Base-by-base conservation (phyloP, 2,329 filamentous ascomycete species). In the Metarhizium humberi region DNA sequence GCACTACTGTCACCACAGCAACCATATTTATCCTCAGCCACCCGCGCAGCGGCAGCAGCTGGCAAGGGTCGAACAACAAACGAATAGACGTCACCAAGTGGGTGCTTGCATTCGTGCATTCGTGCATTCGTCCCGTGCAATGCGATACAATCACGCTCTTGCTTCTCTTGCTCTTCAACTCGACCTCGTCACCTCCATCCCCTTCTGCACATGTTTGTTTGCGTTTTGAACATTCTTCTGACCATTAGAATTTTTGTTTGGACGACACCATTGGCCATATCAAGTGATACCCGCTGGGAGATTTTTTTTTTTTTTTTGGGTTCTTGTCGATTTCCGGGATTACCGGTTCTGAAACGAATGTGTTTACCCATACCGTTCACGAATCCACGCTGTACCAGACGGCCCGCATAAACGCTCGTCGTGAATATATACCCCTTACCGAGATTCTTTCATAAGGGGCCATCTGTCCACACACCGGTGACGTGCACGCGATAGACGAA, bases 61-160 rank as follows among this genome's bases (percentile, higher is more conserved):
- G 20, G 46, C 30, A 46, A 52, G 40, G 49, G 47, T 38, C 29
- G 53, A 57, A 56, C 51, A 60, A 60, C 58, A 60, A 60, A 56
- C 58, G 51, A 40, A 47, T 29, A 52, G 45, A 54, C 53, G 55
- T 57, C 57, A 59, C 46, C 47, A 29, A 48, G 45, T 30, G 25
- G 25, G 20, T 45, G 42, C n/a, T 6, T 40, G 38, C 34, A 8
- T 50, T 50, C n/a, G 10, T 42, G 46, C 46, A 29, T 38, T 45
- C 30, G 3, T 45, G 46, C 46, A 29, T 30, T 45, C 30, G 3
- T 45, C 20, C 3, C 45, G 4, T 38, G 50, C 48, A 53, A 50
- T 38, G 50, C 42, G 50, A 50, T 42, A 47, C 34, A 34, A 32
- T 13, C 8, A 16, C 55, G 42, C 38, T 13, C 48, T 47, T 53